Evolutionary conservation across 1,284 basidiomycete genomes (phyloP).

Genomic region (Pholiota adiposa): DNA sequence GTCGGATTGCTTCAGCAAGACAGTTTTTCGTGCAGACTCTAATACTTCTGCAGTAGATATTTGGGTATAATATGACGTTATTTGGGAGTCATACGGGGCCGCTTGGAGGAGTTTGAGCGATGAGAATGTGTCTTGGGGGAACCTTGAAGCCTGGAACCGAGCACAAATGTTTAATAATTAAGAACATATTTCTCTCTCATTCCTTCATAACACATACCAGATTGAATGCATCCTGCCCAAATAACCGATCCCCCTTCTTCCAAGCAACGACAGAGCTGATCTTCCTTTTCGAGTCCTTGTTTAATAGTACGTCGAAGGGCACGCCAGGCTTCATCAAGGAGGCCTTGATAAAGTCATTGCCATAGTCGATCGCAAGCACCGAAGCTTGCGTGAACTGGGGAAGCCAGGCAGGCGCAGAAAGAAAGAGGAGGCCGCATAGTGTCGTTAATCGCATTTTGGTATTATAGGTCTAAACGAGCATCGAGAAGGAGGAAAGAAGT

Average conservation of each 20-base stretch:
- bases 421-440: conserved; percentile 36
- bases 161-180: conserved; percentile 2
- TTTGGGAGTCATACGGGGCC: conserved; percentile 65
- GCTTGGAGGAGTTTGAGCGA: conserved; percentile 90
- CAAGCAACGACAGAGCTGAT: conserved; percentile 88
- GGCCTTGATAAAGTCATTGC: conserved; percentile 94
- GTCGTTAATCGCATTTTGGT: conserved; percentile 38
- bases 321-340: conserved; percentile 95
- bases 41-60: conserved; percentile 66
- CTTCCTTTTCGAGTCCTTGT: conserved; percentile 97
- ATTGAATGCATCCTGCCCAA: conserved; percentile 88
- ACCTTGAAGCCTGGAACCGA: conserved; percentile 77
- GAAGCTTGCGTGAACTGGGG: conserved; percentile 53
- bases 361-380: conserved; percentile 94
- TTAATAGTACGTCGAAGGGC: conserved; percentile 95
- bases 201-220: conserved; percentile 60
- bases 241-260: conserved; percentile 87
- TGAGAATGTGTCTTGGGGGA: conserved; percentile 87
- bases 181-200: neutral
- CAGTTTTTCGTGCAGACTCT: conserved; percentile 65
- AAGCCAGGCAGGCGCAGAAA: conserved; percentile 36
- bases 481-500: conserved; percentile 18
- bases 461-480: conserved; percentile 26
- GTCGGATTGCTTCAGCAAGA: conserved; percentile 54
- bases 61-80: conserved; percentile 65